Conservation (phyloP, 1,284 basidiomycete genomes). For the Rugosomyces carneus region DNA sequence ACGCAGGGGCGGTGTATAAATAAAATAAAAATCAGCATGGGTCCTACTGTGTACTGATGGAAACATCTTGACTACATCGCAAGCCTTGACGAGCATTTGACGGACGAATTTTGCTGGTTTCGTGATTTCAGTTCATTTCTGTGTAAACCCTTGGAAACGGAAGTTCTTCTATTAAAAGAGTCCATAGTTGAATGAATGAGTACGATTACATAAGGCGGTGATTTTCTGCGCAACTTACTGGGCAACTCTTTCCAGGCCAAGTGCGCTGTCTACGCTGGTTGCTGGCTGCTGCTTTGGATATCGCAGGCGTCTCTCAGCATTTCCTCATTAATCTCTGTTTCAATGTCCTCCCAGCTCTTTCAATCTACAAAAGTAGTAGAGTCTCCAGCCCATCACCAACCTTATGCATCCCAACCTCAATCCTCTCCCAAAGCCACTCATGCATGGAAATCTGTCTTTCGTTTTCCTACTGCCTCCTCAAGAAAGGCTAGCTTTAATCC, state of each 20-base stretch:
- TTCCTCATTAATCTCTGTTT: neutral
- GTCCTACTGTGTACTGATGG: neutral
- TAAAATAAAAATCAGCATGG: neutral
- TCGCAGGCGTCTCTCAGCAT: slow-evolving; percentile 1
- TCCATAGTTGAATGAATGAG: no score
- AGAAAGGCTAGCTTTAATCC: slow-evolving; percentile 39
- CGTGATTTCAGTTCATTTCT: slow-evolving; percentile 5
- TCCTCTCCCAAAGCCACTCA: slow-evolving; percentile 26
- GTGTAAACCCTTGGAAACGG: slow-evolving; percentile 1
- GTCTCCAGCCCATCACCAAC: slow-evolving; percentile 15
- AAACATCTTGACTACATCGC: neutral
- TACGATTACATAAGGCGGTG: slow-evolving; percentile 19
- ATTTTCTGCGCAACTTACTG: slow-evolving; percentile 18
- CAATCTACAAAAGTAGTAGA: slow-evolving; percentile 16
- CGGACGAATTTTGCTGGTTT: no score
- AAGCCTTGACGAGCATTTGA: no score
- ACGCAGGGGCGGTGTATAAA: neutral
- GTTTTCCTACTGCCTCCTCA: slow-evolving; percentile 44
- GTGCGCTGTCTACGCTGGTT: slow-evolving; percentile 7
- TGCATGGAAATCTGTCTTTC: slow-evolving; percentile 59
- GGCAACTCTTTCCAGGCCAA: slow-evolving; percentile 3
- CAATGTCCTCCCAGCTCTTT: slow-evolving; percentile 24
- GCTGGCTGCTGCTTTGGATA: slow-evolving; percentile 3
- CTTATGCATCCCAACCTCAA: slow-evolving; percentile 17
- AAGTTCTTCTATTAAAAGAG: no score